Conservation (phyloP, 1,284 basidiomycete species). For the Porogramme epimiltina region DNA sequence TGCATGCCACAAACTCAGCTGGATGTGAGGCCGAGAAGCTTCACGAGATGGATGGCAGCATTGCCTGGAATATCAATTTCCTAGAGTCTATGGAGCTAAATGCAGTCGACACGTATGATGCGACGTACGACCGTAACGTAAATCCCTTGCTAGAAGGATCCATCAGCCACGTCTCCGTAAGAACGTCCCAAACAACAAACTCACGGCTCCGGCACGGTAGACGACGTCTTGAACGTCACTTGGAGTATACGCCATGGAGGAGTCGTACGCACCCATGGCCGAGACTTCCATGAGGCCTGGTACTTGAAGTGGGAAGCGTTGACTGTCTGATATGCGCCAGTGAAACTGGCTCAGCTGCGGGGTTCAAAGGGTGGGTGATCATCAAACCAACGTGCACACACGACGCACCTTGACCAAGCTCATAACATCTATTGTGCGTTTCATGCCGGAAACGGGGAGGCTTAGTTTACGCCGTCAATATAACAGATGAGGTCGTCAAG, state of each 20-base stretch:
- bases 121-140: slow-evolving; percentile 59
- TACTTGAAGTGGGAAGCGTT: slow-evolving; percentile 75
- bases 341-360: slow-evolving; percentile 67
- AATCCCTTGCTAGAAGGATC: slow-evolving; percentile 69
- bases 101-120: not conserved
- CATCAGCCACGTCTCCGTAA: not conserved
- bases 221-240: slow-evolving; percentile 65
- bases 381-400: no score
- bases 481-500: not conserved
- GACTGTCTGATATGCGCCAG: slow-evolving; percentile 77
- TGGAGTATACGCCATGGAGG: slow-evolving; percentile 56
- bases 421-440: slow-evolving; percentile 82
- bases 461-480: slow-evolving; percentile 25
- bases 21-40: slow-evolving; percentile 69
- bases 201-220: slow-evolving; percentile 67
- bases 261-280: slow-evolving; percentile 66
- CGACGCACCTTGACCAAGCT: slow-evolving; percentile 78
- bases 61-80: slow-evolving; percentile 82
- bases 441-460: slow-evolving; percentile 67
- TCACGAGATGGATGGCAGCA: slow-evolving; percentile 67
- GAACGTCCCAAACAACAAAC: slow-evolving; percentile 25
- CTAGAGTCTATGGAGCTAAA: no score
- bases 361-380: slow-evolving; percentile 27
- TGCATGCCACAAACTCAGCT: slow-evolving; percentile 79
- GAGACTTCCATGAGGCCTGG: slow-evolving; percentile 64